Evolutionary conservation across 2,329 filamentous ascomycete species (phyloP), one percentile per base, ranked within the genome.

Genomic region (Diaporthe capsici): DNA sequence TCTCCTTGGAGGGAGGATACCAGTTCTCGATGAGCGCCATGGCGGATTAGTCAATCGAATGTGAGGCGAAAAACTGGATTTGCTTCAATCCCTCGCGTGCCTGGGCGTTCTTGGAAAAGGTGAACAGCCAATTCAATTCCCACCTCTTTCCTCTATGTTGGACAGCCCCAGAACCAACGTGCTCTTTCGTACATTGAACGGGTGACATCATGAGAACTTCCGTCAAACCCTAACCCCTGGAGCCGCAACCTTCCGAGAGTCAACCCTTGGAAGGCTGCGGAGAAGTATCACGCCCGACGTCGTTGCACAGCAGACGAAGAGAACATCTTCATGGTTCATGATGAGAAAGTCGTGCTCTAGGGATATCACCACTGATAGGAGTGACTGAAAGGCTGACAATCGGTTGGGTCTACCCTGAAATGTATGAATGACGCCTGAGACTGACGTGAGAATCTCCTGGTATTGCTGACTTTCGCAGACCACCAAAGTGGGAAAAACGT

Each of bases 1-100:
- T 88, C 79, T 90, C 88, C 78, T 86, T 86, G 74, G 87, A 90
- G 1, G 90, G 89, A 22, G 91, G 91, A 77, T 91, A 83, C 89
- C 89, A 92, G 75, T 85, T 86, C 78, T 88, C 82, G 49, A 91
- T 80, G 67, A 91, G 81, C 15, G 87, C 84, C 86, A 89, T 89
- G 74, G 63, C 34, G 58, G n/a, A 60, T 13, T 8, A 25, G n/a
- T 37, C 47, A 37, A 20, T 13, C 58, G 17, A 37, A 34, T 37
- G n/a, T 6, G 13, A 9, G 47, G 28, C 3, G 37, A 13, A 51
- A 15, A 51, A 28, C 20, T 49, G 13, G 20, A 51, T 10, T 53
- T 17, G 20, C 22, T 68, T 37, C 20, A 12, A 44, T 9, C 42
- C 42, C 20, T 37, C 44, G 12, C 44, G 12, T 37, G 8, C 13